Evolutionary conservation across 768 basidiomycete species (phyloP).

Genomic region (Lentinula sp.): DNA sequence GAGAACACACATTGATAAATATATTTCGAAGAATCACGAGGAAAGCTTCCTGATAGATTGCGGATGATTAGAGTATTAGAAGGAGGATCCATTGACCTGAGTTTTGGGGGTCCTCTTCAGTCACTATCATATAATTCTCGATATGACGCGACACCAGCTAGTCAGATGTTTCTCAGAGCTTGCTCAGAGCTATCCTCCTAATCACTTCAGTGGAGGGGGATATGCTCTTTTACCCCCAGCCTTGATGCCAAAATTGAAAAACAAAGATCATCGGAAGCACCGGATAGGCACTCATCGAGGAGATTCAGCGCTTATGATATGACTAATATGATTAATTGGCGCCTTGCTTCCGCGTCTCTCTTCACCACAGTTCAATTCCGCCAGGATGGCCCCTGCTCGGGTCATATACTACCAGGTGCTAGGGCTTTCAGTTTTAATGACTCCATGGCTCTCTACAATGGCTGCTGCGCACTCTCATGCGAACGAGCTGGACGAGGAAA

Average conservation of each 20-base stretch:
- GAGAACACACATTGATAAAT: background rate
- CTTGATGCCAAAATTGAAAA: no score
- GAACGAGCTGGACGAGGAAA: conserved; percentile 58
- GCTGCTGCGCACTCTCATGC: conserved; percentile 54
- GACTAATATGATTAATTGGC: no score
- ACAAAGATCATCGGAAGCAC: no score
- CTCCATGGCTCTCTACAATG: background rate
- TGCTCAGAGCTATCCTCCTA: no score
- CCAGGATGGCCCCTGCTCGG: background rate
- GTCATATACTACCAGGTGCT: background rate
- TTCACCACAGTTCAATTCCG: background rate
- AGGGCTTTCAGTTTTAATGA: background rate
- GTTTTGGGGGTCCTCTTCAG: no score
- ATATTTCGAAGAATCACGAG: background rate
- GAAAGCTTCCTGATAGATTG: background rate
- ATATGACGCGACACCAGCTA: no score
- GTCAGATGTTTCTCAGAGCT: no score
- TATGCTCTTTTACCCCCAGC: no score
- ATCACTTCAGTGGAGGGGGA: no score
- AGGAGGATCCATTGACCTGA: background rate
- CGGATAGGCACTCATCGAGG: no score
- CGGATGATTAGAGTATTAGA: background rate
- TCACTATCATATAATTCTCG: no score
- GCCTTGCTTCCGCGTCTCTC: background rate
- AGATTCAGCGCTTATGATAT: no score